These are phyloP conservation scores for Pseudogymnoascus sp. DNA, from an alignment of 2,329 filamentous ascomycete genomes.

Conservation along the genomic window DNA sequence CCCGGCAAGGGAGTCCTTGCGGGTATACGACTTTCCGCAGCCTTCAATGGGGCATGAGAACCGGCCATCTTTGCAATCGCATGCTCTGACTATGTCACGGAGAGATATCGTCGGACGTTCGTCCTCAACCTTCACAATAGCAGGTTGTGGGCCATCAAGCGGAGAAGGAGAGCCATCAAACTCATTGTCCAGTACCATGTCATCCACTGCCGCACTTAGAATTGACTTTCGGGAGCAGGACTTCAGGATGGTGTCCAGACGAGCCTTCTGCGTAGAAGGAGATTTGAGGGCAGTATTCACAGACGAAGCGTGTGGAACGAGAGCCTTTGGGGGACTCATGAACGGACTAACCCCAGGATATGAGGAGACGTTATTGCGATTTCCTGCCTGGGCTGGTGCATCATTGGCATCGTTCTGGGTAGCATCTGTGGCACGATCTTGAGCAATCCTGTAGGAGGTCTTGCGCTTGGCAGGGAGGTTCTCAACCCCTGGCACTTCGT, in stretches of 20 bases:
- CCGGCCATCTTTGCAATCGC: neutral
- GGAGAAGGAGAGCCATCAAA: neutral
- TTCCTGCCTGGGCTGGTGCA: slow-evolving; percentile 26
- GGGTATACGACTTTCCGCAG: slow-evolving; percentile 1
- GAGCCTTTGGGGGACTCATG: neutral
- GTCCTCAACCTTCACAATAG: neutral
- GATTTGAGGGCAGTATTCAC: neutral
- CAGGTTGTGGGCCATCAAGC: neutral
- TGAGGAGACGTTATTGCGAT: slow-evolving; percentile 10
- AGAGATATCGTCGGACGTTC: neutral
- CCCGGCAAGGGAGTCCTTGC: neutral
- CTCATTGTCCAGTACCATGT: neutral
- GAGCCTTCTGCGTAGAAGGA: neutral
- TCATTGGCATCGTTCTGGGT: slow-evolving; percentile 26
- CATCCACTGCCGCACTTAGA: neutral
- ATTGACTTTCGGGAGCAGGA: neutral
- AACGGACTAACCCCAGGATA: neutral
- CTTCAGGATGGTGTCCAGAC: neutral
- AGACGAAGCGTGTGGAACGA: neutral
- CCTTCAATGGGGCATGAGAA: neutral
- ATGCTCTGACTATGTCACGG: neutral
- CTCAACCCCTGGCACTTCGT: slow-evolving; percentile 1
- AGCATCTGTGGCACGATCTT: slow-evolving; percentile 17
- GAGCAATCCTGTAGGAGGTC: neutral
- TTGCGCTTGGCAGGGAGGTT: slow-evolving; percentile 1